These are phyloP conservation scores for Closterium sp. DNA, from an alignment of 139 green algal genomes.

Conservation along the genomic window DNA sequence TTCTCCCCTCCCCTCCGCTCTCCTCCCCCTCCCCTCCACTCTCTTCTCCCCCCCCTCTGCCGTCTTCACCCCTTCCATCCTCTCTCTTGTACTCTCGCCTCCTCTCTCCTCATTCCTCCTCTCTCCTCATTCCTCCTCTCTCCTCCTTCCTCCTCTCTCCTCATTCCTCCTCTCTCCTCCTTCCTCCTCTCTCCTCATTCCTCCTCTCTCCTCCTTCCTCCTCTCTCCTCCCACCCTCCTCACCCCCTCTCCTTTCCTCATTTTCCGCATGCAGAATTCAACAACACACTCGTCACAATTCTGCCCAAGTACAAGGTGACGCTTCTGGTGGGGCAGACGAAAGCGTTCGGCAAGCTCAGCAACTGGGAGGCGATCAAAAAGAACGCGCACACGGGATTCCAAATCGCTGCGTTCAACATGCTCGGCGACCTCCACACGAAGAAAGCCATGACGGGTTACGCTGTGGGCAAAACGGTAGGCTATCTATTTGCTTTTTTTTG, in stretches of 20 bases:
- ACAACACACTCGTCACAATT: background rate
- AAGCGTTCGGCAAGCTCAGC: background rate
- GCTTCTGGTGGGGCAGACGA: background rate
- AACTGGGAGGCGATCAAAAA: background rate
- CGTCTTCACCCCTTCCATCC: no score
- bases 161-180: no score
- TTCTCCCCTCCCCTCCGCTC: background rate
- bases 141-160: no score
- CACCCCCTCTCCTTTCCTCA: no score
- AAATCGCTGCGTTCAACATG: background rate
- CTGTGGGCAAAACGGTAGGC: background rate
- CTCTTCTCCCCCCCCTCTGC: no score
- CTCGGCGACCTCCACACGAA: background rate
- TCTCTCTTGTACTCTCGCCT: no score
- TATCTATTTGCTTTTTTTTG: background rate
- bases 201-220: background rate
- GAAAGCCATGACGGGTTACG: background rate
- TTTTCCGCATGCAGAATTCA: background rate
- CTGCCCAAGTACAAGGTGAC: background rate
- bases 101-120: background rate
- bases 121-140: no score
- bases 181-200: no score
- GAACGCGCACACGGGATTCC: background rate
- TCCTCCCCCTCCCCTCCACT: no score
- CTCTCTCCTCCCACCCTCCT: background rate